These are phyloP conservation scores for Boletus mariae DNA, from an alignment of 1,284 basidiomycete genomes.

Conservation along the genomic window DNA sequence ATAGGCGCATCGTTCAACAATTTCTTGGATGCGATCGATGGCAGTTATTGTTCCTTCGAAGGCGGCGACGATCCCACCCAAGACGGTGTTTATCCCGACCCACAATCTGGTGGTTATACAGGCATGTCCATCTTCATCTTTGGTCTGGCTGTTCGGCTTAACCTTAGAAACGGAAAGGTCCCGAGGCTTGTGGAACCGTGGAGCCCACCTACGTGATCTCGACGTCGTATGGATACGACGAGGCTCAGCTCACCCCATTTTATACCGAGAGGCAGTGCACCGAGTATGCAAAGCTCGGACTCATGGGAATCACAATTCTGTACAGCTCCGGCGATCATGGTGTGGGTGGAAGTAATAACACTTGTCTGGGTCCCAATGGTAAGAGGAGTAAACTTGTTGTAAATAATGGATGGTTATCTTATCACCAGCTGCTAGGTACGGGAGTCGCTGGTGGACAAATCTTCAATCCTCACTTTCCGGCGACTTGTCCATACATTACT, in stretches of 20 bases:
- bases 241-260: slow-evolving; percentile 41
- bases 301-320: slow-evolving; percentile 47
- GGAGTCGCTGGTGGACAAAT: slow-evolving; percentile 19
- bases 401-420: not conserved
- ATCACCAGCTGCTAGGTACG: slow-evolving; percentile 3
- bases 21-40: slow-evolving; percentile 45
- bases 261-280: slow-evolving; percentile 53
- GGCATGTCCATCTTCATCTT: slow-evolving; percentile 3
- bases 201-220: slow-evolving; percentile 50
- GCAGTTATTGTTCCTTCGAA: slow-evolving; percentile 56
- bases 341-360: slow-evolving; percentile 40
- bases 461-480: slow-evolving; percentile 50
- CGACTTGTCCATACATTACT: slow-evolving; percentile 44
- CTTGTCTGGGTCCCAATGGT: slow-evolving; percentile 43
- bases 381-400: not conserved
- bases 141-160: no score
- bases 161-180: slow-evolving; percentile 19
- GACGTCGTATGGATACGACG: slow-evolving; percentile 48
- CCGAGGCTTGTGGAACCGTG: slow-evolving; percentile 47
- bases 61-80: slow-evolving; percentile 52
- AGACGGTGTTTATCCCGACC: slow-evolving; percentile 53
- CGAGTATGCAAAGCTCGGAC: slow-evolving; percentile 51
- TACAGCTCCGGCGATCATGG: slow-evolving; percentile 50
- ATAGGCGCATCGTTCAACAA: slow-evolving; percentile 44
- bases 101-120: slow-evolving; percentile 39